A percentile compares a stretch with the other conserved stretches of the same genome.
phyloP scores from a whole-genome alignment of 2,329 filamentous ascomycete genomes.

The Mycosphaerella arachidis region DNA sequence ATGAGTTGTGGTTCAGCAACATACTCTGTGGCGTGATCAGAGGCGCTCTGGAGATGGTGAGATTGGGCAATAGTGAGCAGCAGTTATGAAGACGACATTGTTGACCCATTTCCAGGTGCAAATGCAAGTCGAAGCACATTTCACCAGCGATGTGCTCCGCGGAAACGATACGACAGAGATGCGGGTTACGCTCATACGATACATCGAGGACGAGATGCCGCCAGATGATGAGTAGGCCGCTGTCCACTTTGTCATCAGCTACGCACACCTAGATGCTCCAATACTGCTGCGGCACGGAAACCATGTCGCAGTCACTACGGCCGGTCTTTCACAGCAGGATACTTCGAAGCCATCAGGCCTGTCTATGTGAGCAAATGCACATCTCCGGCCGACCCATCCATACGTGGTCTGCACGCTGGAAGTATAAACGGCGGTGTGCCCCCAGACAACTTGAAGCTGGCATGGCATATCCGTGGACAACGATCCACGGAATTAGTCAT shows the following conservation, averaged over 20 bases:
- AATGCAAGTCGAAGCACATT: slow-evolving; percentile 97
- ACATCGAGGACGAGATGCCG: slow-evolving; percentile 96
- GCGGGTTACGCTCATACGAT: slow-evolving; percentile 83
- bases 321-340: not conserved
- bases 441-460: not conserved
- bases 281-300: too few relatives aligned
- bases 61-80: slow-evolving; percentile 16
- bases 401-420: not conserved
- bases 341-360: not conserved
- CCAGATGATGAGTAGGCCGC: slow-evolving; percentile 70
- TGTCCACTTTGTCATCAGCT: not conserved
- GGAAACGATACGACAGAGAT: slow-evolving; percentile 97
- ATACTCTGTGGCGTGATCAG: slow-evolving; percentile 90
- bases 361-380: not conserved
- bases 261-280: too few relatives aligned
- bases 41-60: slow-evolving; percentile 91
- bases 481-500: not conserved
- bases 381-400: not conserved
- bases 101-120: slow-evolving; percentile 56
- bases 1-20: slow-evolving; percentile 98
- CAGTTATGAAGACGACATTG: not conserved
- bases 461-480: not conserved
- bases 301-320: not conserved
- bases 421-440: slow-evolving; percentile 1
- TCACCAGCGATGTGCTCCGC: slow-evolving; percentile 86